Evolutionary conservation across 805 yeast species (phyloP).

Genomic region (Starmera quercuum): DNA sequence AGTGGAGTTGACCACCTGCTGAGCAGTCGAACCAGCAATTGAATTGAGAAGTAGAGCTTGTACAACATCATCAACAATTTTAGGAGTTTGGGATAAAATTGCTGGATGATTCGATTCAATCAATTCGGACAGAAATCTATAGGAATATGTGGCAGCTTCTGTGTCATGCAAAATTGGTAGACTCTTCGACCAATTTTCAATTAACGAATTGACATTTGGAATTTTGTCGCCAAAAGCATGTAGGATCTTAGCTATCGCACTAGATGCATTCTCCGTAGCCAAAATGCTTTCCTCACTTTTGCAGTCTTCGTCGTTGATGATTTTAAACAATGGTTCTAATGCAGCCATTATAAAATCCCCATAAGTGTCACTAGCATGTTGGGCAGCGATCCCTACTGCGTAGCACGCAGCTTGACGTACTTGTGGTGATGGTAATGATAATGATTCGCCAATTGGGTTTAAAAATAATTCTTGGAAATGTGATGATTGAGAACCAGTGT

Average conservation of each 20-base stretch:
- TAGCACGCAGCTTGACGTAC: conserved; percentile 84
- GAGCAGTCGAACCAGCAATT: conserved; percentile 65
- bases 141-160: conserved; percentile 83
- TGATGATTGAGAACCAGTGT: conserved; percentile 61
- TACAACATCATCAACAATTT: conserved; percentile 59
- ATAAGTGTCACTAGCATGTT: conserved; percentile 61
- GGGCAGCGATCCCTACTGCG: conserved; percentile 81
- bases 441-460: conserved; percentile 54
- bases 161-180: conserved; percentile 81
- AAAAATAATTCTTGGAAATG: conserved; percentile 60
- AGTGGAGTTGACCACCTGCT: conserved; percentile 50
- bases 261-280: conserved; percentile 82
- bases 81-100: conserved; percentile 45
- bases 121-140: conserved; percentile 64
- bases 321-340: conserved; percentile 67
- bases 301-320: conserved; percentile 72
- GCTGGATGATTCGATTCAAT: conserved; percentile 60
- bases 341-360: conserved; percentile 58
- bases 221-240: conserved; percentile 52
- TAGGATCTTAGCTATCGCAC: conserved; percentile 79
- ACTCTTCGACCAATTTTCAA: conserved; percentile 71
- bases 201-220: conserved; percentile 54
- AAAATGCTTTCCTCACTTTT: conserved; percentile 75
- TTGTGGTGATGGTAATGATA: conserved; percentile 58
- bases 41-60: conserved; percentile 68